Base-by-base conservation (phyloP, 306 rosid genomes). In the Lithocarpus polystachyus region DNA sequence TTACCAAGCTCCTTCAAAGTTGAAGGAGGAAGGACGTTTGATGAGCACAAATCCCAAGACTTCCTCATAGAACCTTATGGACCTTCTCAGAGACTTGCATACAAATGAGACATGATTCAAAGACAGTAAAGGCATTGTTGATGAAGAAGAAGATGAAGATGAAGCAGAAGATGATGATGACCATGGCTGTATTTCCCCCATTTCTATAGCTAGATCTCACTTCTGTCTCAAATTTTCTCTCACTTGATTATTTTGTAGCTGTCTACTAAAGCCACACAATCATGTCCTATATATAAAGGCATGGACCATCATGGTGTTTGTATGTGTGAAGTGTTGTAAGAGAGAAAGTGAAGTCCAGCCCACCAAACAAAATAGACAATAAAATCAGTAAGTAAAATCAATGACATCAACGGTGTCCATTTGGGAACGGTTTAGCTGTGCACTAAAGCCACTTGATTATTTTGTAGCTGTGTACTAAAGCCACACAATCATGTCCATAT, bases 1-100 rank as follows among this genome's bases (percentile, higher is more conserved):
- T 65, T 60, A 91, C 93, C 94, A 91, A 69, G 97, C 97, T 77
- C 97, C 97, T 72, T 89, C 69, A 68, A 89, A 91, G 2, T 91
- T 37, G 89, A 91, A 91, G 60, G 97, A 91, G 67, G 89, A 83
- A 17, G 97, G 97, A 28, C 94, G 81, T 75, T 85, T 86, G 87
- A 89, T 82, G 81, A 88, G 94, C 22, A 85, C 77, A 79, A 89
- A 91, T 17, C 91, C 94, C 24, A 91, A 54, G 26, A 88, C 91
- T 18, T 88, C 68, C 73, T 86, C 83, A 13, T 89, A 91, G 84
- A 91, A 91, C 72, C 77, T 83, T 12, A 83, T 88, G 20, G 97
- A 91, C 5, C 82, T 78, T 15, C 60, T 73, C 64, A 86, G 83
- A 23, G 88, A 88, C 70, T 84, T 88, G 56, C 97, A 91, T 1